Conservation (phyloP, 1,139 yeast genomes). For the Taphrina wiesneri region DNA sequence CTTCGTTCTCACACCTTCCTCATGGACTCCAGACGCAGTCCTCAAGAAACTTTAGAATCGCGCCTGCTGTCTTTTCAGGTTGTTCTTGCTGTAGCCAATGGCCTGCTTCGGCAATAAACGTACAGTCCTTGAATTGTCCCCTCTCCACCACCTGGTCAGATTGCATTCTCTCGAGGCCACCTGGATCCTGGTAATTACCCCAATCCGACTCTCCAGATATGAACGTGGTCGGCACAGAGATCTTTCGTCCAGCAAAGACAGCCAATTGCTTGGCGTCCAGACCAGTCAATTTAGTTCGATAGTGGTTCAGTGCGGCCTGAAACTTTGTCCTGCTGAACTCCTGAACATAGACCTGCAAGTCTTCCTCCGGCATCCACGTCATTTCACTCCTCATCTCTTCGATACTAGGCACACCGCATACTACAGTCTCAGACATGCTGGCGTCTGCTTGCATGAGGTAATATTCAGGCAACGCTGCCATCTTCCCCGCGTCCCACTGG, state of each 20-base stretch:
- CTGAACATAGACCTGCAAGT: background rate
- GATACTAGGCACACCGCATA: background rate
- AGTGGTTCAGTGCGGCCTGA: constrained; percentile 23
- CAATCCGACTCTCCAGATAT: constrained; percentile 25
- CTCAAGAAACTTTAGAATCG: constrained; percentile 15
- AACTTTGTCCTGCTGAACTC: constrained; percentile 10
- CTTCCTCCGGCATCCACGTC: constrained; percentile 21
- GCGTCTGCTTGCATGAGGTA: constrained; percentile 3
- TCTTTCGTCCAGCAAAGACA: background rate
- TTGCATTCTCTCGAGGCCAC: constrained; percentile 24
- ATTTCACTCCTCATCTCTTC: background rate
- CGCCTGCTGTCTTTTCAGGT: constrained; percentile 11
- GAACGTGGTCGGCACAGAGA: constrained; percentile 23
- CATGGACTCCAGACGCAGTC: constrained; percentile 2
- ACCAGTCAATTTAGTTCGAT: constrained; percentile 1
- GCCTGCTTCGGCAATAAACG: constrained; percentile 17
- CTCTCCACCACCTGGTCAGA: background rate
- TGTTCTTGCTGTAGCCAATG: constrained; percentile 33
- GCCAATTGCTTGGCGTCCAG: constrained; percentile 7
- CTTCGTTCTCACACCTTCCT: background rate
- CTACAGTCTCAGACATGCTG: constrained; percentile 17
- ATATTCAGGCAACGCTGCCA: constrained; percentile 17
- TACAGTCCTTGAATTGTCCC: background rate
- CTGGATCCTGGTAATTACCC: constrained; percentile 29
- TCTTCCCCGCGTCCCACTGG: constrained; percentile 10